These are phyloP conservation scores for Achaetomium macrosporum DNA, from an alignment of 2,329 filamentous ascomycete genomes.

Conservation along the genomic window DNA sequence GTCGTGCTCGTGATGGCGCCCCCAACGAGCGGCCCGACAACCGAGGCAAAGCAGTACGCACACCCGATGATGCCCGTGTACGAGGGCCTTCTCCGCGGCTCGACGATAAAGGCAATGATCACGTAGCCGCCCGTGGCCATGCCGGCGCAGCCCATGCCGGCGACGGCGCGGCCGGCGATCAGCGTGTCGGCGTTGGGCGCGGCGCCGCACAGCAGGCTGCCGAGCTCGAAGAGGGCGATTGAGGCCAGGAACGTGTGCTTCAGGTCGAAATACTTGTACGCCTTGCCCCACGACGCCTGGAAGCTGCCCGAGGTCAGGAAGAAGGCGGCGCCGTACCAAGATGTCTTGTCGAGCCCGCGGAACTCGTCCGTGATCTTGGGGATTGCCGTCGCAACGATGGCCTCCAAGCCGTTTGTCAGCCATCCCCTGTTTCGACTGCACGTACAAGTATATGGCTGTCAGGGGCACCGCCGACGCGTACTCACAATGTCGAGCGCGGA, in stretches of 20 bases:
- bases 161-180: slow-evolving; percentile 18
- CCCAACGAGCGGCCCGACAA: slow-evolving; percentile 20
- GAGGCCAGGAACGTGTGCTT: slow-evolving; percentile 15
- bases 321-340: slow-evolving; percentile 23
- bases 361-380: slow-evolving; percentile 23
- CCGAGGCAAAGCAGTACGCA: slow-evolving; percentile 17
- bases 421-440: neutral
- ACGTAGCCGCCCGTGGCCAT: slow-evolving; percentile 17
- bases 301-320: slow-evolving; percentile 21
- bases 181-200: slow-evolving; percentile 16
- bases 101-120: slow-evolving; percentile 13
- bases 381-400: slow-evolving; percentile 23
- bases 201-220: slow-evolving; percentile 18
- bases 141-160: slow-evolving; percentile 17
- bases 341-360: slow-evolving; percentile 17
- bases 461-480: no score
- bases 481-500: slow-evolving; percentile 16
- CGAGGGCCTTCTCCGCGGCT: slow-evolving; percentile 14
- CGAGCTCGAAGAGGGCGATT: slow-evolving; percentile 19
- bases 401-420: neutral
- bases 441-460: neutral
- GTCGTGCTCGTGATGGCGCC: slow-evolving; percentile 19
- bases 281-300: slow-evolving; percentile 20
- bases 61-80: slow-evolving; percentile 19
- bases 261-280: slow-evolving; percentile 18